These are phyloP conservation scores for Carex cristatella DNA, from an alignment of 176 grass and related monocot species.

Conservation along the genomic window DNA sequence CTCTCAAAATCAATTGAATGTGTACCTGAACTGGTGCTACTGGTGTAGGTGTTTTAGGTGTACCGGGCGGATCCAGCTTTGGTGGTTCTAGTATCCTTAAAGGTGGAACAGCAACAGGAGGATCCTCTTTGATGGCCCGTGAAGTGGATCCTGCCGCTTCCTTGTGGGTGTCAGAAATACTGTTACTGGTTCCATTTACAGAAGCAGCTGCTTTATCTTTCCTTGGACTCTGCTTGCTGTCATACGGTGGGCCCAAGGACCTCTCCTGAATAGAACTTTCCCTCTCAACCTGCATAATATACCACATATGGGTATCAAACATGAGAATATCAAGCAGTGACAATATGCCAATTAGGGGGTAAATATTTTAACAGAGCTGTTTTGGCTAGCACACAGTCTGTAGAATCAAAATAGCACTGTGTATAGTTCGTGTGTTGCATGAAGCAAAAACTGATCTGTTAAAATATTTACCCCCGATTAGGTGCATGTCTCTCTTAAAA, in stretches of 20 bases:
- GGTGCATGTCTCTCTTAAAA: background rate
- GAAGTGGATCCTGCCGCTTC: conserved; percentile 13
- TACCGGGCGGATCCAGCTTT: conserved; percentile 20
- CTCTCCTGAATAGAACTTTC: conserved; percentile 35
- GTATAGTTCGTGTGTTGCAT: too few species aligned
- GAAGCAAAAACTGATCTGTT: too few species aligned
- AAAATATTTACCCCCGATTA: too few species aligned
- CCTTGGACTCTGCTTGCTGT: background rate
- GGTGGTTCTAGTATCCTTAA: conserved; percentile 27
- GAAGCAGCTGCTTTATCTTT: conserved; percentile 13
- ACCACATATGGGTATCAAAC: background rate
- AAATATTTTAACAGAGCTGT: too few species aligned
- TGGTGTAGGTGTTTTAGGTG: conserved; percentile 16
- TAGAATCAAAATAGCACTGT: too few species aligned
- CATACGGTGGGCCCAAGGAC: conserved; percentile 27
- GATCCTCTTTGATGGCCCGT: conserved; percentile 24
- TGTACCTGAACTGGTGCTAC: conserved; percentile 24
- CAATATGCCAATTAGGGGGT: background rate
- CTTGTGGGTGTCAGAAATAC: conserved; percentile 24
- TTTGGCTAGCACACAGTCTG: too few species aligned
- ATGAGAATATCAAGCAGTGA: background rate
- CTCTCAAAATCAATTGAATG: background rate
- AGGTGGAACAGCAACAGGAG: conserved; percentile 23
- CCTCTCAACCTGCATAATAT: conserved; percentile 30
- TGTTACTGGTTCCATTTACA: conserved; percentile 15